These are phyloP conservation scores for Vicia sativa DNA, from an alignment of 306 rosid species.

Conservation along the genomic window DNA sequence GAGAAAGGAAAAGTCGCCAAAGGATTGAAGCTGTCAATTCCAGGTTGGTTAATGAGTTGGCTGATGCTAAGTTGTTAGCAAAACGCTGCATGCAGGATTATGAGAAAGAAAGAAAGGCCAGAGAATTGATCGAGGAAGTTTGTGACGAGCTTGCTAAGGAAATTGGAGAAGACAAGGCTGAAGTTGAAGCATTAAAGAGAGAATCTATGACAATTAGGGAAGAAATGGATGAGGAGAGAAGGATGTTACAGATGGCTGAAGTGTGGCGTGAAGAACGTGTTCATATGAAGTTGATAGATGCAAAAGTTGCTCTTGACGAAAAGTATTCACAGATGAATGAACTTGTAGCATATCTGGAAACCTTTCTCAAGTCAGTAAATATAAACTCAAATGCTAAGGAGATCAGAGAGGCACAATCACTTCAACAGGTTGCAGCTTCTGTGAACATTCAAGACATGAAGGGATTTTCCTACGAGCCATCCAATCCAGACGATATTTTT, in stretches of 20 bases:
- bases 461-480: constrained; percentile 69
- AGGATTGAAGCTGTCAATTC: constrained; percentile 82
- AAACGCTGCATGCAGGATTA: constrained; percentile 78
- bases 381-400: constrained; percentile 63
- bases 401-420: constrained; percentile 61
- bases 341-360: constrained; percentile 71
- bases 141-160: constrained; percentile 96
- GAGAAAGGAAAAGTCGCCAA: constrained; percentile 81
- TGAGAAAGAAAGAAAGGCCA: constrained; percentile 83
- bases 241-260: constrained; percentile 95
- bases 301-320: constrained; percentile 85
- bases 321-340: constrained; percentile 86
- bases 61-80: constrained; percentile 73
- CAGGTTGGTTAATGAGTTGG: constrained; percentile 82
- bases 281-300: constrained; percentile 93
- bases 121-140: constrained; percentile 80
- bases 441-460: constrained; percentile 68
- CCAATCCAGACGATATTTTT: constrained; percentile 75
- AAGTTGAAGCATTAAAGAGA: constrained; percentile 74
- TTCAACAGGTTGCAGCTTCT: constrained; percentile 62
- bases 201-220: constrained; percentile 69
- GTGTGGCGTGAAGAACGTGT: constrained; percentile 99
- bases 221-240: constrained; percentile 86
- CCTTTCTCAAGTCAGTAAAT: constrained; percentile 50
- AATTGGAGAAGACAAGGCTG: constrained; percentile 92